Conservation (phyloP, 2,329 filamentous ascomycete genomes). For the Acarospora socialis region DNA sequence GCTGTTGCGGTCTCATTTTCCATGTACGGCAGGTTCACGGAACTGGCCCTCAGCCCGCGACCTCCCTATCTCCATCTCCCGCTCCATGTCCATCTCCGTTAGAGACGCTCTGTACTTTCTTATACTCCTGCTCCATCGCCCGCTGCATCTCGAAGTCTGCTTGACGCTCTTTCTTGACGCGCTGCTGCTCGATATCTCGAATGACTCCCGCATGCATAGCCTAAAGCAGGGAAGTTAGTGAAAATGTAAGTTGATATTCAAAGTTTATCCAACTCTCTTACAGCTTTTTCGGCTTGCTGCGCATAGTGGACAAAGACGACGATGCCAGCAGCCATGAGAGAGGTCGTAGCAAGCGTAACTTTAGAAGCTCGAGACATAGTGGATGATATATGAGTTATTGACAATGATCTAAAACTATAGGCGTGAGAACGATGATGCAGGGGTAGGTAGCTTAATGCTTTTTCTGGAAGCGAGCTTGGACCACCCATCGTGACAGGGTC, state of each 20-base stretch:
- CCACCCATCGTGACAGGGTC: too few relatives aligned
- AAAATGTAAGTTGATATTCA: constrained; percentile 2
- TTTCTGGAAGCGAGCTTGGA: too few relatives aligned
- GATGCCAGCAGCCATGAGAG: constrained; percentile 59
- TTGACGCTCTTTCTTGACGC: constrained; percentile 77
- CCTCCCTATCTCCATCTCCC: constrained; percentile 13
- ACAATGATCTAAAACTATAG: too few relatives aligned
- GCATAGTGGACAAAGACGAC: constrained; percentile 80
- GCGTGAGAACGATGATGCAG: too few relatives aligned
- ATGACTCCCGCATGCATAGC: constrained; percentile 93
- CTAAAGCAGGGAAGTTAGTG: constrained; percentile 24
- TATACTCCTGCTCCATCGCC: constrained; percentile 74
- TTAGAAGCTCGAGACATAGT: constrained; percentile 87
- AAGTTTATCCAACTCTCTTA: constrained; percentile 32
- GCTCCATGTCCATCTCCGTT: constrained; percentile 26
- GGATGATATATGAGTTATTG: too few relatives aligned
- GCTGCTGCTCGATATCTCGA: constrained; percentile 87
- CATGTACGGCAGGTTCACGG: too few relatives aligned
- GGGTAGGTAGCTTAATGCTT: too few relatives aligned
- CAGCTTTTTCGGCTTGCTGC: constrained; percentile 69
- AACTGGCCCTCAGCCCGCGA: too few relatives aligned
- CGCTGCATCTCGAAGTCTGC: constrained; percentile 90
- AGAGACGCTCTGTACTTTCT: constrained; percentile 69
- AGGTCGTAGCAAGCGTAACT: constrained; percentile 65
- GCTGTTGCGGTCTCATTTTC: too few relatives aligned